These are phyloP conservation scores for Arthrobotrys sinensis DNA, from an alignment of 2,329 filamentous ascomycete species.

Conservation along the genomic window DNA sequence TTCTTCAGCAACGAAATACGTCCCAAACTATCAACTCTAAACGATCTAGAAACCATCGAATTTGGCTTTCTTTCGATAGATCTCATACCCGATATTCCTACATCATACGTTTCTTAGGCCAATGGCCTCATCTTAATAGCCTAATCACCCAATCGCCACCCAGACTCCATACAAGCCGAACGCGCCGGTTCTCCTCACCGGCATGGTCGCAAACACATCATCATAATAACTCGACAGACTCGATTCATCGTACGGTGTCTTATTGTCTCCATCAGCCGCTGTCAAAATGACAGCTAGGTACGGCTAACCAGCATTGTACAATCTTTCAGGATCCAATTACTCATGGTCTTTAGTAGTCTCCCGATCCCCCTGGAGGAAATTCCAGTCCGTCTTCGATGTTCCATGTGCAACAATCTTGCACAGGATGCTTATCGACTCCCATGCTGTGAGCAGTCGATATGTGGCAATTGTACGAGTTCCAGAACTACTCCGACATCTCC, in stretches of 20 bases:
- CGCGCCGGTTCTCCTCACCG: conserved; percentile 39
- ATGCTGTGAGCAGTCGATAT: conserved; percentile 96
- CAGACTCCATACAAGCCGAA: conserved; percentile 21
- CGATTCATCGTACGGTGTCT: conserved; percentile 12
- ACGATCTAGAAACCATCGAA: conserved; percentile 12
- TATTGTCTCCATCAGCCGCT: neutral
- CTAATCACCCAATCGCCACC: conserved; percentile 36
- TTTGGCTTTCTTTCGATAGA: conserved; percentile 17
- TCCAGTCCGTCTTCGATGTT: conserved; percentile 95
- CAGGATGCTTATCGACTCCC: conserved; percentile 91
- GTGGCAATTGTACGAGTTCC: conserved; percentile 81
- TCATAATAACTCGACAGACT: conserved; percentile 16
- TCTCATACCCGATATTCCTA: neutral
- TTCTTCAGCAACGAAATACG: conserved; percentile 5
- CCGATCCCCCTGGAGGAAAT: conserved; percentile 86
- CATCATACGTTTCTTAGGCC: neutral
- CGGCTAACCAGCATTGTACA: neutral
- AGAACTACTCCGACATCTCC: neutral
- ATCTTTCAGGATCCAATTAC: conserved; percentile 12
- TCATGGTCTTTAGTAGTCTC: conserved; percentile 66
- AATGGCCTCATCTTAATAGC: conserved; percentile 35
- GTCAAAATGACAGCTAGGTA: conserved; percentile 51
- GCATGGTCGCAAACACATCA: conserved; percentile 38
- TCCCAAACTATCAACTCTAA: neutral
- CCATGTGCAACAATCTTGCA: conserved; percentile 90